A percentile compares a stretch with the other conserved stretches of the same genome.
Evolutionary conservation across 257 asterid genomes (phyloP).

Genomic region (Salvia miltiorrhiza): DNA sequence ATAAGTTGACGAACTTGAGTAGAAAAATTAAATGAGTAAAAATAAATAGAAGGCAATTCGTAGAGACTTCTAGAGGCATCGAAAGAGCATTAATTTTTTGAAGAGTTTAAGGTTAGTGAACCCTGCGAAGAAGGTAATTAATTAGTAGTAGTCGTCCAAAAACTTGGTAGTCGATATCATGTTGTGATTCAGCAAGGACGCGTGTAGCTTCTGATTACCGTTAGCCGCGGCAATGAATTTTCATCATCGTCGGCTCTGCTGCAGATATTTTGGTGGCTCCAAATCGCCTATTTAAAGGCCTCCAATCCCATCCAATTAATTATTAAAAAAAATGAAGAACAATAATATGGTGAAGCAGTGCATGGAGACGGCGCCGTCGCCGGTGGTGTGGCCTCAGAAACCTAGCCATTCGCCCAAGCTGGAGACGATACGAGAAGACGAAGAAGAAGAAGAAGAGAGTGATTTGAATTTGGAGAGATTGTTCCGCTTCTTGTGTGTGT

Average conservation of each 20-base stretch:
- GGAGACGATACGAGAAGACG: constrained; percentile 42
- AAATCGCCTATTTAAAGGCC: not conserved
- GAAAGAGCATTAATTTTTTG: not conserved
- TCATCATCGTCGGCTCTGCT: not conserved
- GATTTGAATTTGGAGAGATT: constrained; percentile 7
- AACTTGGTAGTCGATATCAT: not conserved
- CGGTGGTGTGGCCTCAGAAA: constrained; percentile 24
- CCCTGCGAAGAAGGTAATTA: too few relatives aligned
- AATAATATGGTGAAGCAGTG: constrained; percentile 5
- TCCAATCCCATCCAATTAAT: not conserved
- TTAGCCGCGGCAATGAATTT: not conserved
- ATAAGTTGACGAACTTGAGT: too few relatives aligned
- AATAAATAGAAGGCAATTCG: not conserved
- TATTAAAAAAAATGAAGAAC: not conserved
- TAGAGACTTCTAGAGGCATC: constrained; percentile 1
- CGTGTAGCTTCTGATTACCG: constrained; percentile 1
- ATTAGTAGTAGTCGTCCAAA: too few relatives aligned
- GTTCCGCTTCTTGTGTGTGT: not conserved
- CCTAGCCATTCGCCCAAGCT: constrained; percentile 37
- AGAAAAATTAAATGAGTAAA: too few relatives aligned
- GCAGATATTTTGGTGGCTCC: not conserved
- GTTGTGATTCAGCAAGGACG: not conserved
- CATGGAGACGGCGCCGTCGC: constrained; percentile 40
- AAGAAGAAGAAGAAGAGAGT: constrained; percentile 19
- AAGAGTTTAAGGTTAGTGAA: not conserved